Percentiles rank a stretch among this genome's conserved stretches.
Evolutionary conservation across 805 yeast genomes (phyloP).

Genomic region (Metschnikowia picachoensis): DNA sequence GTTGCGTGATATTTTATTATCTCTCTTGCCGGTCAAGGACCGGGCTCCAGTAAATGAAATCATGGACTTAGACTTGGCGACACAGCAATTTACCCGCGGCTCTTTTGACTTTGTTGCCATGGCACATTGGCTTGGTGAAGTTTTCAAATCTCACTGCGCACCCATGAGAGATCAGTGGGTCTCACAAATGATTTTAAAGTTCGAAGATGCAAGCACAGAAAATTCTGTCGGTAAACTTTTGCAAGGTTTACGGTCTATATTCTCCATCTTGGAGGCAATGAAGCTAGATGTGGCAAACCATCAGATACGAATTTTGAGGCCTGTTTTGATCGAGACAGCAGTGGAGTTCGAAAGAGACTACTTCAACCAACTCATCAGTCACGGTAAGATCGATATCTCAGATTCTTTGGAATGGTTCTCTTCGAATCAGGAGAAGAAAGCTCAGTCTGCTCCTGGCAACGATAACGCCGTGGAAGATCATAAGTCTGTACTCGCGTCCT

Average conservation of each 20-base stretch:
- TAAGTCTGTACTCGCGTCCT: constrained; percentile 42
- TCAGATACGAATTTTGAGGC: constrained; percentile 81
- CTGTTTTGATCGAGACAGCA: constrained; percentile 80
- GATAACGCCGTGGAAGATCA: constrained; percentile 18
- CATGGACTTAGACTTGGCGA: constrained; percentile 68
- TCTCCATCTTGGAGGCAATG: constrained; percentile 88
- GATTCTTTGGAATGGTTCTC: constrained; percentile 68
- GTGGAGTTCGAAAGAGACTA: constrained; percentile 86
- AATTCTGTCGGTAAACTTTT: constrained; percentile 51
- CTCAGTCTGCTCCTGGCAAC: constrained; percentile 6
- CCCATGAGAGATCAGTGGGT: constrained; percentile 95
- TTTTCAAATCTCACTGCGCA: constrained; percentile 88
- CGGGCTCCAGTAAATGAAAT: constrained; percentile 61
- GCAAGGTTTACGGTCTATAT: constrained; percentile 72
- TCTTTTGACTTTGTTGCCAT: constrained; percentile 70
- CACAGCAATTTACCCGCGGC: constrained; percentile 69
- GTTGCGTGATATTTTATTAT: constrained; percentile 68
- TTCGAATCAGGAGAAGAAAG: constrained; percentile 27
- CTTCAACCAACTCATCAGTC: constrained; percentile 50
- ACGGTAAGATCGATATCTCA: constrained; percentile 55
- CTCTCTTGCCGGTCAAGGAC: constrained; percentile 76
- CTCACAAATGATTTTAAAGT: constrained; percentile 66
- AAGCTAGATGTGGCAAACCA: constrained; percentile 93
- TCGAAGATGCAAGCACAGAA: constrained; percentile 47
- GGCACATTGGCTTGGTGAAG: constrained; percentile 68